These are phyloP conservation scores for Alternaria hordeiaustralica DNA, from an alignment of 2,329 filamentous ascomycete species.

Conservation along the genomic window DNA sequence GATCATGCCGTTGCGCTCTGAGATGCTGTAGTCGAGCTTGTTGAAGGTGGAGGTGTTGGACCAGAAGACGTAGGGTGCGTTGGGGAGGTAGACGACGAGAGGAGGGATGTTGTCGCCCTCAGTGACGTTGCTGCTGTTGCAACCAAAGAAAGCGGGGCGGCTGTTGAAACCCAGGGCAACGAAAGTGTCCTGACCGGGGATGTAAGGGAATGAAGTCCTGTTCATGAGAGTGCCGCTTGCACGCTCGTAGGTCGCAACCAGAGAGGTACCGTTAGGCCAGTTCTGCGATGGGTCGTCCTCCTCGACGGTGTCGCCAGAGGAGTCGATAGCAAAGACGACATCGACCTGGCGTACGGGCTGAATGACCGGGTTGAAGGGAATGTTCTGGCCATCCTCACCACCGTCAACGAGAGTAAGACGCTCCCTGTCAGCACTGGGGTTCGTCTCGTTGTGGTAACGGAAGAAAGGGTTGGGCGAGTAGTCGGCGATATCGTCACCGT, in stretches of 20 bases:
- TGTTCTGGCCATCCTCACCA: constrained; percentile 78
- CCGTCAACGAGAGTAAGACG: constrained; percentile 78
- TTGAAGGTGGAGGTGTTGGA: constrained; percentile 81
- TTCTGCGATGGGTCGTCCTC: constrained; percentile 45
- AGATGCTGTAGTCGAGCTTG: constrained; percentile 66
- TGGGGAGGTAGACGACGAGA: constrained; percentile 86
- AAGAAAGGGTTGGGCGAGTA: constrained; percentile 80
- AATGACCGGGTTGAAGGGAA: constrained; percentile 78
- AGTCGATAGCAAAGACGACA: constrained; percentile 81
- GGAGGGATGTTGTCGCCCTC: constrained; percentile 59
- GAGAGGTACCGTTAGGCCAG: constrained; percentile 80
- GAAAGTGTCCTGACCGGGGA: constrained; percentile 79
- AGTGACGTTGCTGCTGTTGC: constrained; percentile 69
- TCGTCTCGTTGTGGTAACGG: constrained; percentile 65
- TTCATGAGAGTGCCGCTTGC: constrained; percentile 66
- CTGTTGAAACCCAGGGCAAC: constrained; percentile 77
- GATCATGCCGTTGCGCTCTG: constrained; percentile 79
- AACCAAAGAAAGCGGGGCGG: constrained; percentile 81
- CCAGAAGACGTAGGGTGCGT: constrained; percentile 76
- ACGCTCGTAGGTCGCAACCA: constrained; percentile 77
- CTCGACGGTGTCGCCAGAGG: constrained; percentile 71
- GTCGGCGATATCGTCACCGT: constrained; percentile 74
- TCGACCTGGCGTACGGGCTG: constrained; percentile 75
- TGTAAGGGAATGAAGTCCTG: constrained; percentile 71
- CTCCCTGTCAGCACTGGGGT: constrained; percentile 60